Evolutionary conservation across 148 eudicot genomes (phyloP).

Genomic region (Suaeda aralocaspica): DNA sequence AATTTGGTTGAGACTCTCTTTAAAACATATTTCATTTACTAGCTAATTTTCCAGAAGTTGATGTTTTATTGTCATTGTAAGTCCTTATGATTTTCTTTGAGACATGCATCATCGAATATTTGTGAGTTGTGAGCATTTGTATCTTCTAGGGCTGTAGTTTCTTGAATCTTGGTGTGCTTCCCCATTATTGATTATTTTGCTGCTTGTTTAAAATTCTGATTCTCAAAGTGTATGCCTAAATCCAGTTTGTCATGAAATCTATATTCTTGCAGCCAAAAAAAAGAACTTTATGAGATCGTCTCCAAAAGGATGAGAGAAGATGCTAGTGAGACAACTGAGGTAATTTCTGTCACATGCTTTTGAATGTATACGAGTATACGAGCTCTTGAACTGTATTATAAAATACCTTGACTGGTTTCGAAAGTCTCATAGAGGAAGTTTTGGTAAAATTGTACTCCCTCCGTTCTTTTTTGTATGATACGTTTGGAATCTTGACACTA

Average conservation of each 20-base stretch:
- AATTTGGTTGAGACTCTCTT: background rate
- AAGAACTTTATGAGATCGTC: conserved; percentile 45
- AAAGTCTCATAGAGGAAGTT: no score
- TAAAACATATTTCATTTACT: background rate
- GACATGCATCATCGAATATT: background rate
- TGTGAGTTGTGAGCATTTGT: background rate
- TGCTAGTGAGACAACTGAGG: conserved; percentile 44
- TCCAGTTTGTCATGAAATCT: background rate
- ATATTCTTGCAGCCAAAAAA: conserved; percentile 45
- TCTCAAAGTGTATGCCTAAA: background rate
- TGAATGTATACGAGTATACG: no score
- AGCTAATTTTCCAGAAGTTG: background rate
- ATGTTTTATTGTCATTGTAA: background rate
- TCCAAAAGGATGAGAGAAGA: conserved; percentile 42
- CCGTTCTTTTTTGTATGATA: no score
- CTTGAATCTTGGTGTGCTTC: background rate
- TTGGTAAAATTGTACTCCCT: no score
- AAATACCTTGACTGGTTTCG: no score
- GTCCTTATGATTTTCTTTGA: conserved; percentile 6
- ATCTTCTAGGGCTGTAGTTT: background rate
- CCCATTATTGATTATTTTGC: background rate
- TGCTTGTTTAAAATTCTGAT: no score
- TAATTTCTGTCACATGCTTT: conserved; percentile 14
- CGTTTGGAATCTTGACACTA: no score
- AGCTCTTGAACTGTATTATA: no score